Evolutionary conservation across 352 stramenopile genomes (phyloP).

Genomic region (Phytopythium boreale): DNA sequence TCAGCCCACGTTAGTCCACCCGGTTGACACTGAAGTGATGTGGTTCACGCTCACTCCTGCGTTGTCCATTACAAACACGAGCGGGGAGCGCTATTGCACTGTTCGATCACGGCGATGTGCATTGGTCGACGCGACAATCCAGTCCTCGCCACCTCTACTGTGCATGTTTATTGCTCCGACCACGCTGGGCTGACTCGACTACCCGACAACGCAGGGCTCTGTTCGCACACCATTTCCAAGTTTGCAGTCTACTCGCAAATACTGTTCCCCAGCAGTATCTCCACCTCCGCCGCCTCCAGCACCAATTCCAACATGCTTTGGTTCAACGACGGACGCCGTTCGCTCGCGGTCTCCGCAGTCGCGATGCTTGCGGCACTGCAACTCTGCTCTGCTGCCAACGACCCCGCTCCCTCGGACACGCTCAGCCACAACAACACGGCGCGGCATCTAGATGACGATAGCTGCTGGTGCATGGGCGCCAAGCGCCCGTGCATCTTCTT

Average conservation of each 20-base stretch:
- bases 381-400: not conserved
- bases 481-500: conserved; percentile 44
- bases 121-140: not conserved
- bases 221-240: not conserved
- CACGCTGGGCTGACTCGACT: not conserved
- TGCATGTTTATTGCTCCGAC: not conserved
- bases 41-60: not conserved
- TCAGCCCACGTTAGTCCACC: not conserved
- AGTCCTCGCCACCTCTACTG: not conserved
- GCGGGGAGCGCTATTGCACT: not conserved
- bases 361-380: not conserved
- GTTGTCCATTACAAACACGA: not conserved
- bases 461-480: conserved; percentile 27
- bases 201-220: not conserved
- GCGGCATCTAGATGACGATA: not conserved
- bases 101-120: not conserved
- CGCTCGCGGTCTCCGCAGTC: not conserved
- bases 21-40: not conserved
- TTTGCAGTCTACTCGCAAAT: not conserved
- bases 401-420: not conserved
- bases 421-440: not conserved
- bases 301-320: not conserved
- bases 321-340: not conserved
- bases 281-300: not conserved
- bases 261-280: not conserved